These are phyloP conservation scores for Xylogone sp. DNA, from an alignment of 2,329 filamentous ascomycete species.

Conservation along the genomic window DNA sequence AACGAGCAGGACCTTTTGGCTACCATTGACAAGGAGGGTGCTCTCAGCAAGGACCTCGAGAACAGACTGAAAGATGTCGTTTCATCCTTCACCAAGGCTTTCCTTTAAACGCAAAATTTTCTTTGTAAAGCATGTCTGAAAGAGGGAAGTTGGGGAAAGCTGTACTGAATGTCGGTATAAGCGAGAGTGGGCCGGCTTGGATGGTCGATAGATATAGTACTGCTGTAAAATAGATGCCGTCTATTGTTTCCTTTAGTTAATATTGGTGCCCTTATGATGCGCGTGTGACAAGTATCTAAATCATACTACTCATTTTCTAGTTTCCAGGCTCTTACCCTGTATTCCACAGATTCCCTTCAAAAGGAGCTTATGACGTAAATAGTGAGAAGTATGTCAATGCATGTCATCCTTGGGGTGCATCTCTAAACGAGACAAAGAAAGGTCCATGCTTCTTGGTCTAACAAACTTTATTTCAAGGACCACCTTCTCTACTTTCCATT, in stretches of 20 bases:
- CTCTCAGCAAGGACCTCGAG: slow-evolving; percentile 92
- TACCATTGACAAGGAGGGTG: slow-evolving; percentile 92
- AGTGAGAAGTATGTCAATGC: no score
- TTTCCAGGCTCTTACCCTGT: no score
- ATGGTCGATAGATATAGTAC: slow-evolving; percentile 23
- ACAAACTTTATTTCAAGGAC: no score
- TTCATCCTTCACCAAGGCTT: slow-evolving; percentile 87
- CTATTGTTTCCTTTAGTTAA: slow-evolving; percentile 17
- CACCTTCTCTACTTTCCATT: no score
- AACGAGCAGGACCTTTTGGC: slow-evolving; percentile 82
- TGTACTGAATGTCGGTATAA: slow-evolving; percentile 19
- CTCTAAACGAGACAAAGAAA: no score
- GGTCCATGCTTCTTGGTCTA: no score
- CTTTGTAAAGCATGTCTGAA: slow-evolving; percentile 19
- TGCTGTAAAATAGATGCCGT: slow-evolving; percentile 30
- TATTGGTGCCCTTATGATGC: neutral
- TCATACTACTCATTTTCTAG: no score
- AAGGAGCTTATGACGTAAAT: no score
- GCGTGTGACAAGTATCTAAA: no score
- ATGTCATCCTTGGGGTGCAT: no score
- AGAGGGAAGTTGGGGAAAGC: slow-evolving; percentile 10
- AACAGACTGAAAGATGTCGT: slow-evolving; percentile 75
- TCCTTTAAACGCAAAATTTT: slow-evolving; percentile 42
- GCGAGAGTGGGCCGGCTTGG: slow-evolving; percentile 10
- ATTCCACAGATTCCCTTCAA: no score